phyloP scores from a whole-genome alignment of 371 early-diverging fungal species.

The Mucor indicus region DNA sequence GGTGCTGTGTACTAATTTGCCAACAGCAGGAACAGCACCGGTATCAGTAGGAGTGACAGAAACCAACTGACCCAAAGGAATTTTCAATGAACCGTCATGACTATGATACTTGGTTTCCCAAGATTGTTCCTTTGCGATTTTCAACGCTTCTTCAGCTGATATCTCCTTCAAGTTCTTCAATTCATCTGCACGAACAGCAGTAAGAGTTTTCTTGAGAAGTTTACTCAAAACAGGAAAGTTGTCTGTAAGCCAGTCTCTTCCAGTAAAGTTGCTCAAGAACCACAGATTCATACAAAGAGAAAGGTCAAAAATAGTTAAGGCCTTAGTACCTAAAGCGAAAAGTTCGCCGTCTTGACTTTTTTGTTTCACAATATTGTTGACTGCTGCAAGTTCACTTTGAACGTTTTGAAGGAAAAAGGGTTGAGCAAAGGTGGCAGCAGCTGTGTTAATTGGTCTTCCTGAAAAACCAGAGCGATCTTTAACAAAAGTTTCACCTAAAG shows the following conservation, averaged over 20 bases:
- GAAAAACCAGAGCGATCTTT: slow-evolving; percentile 12
- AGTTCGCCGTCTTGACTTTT: neutral
- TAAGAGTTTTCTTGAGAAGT: slow-evolving; percentile 31
- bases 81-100: slow-evolving; percentile 16
- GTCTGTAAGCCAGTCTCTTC: slow-evolving; percentile 1
- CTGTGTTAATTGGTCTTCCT: slow-evolving; percentile 4
- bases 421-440: neutral
- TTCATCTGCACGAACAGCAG: slow-evolving; percentile 9
- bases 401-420: slow-evolving; percentile 13
- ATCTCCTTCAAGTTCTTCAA: neutral
- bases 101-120: neutral
- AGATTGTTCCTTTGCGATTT: slow-evolving; percentile 7
- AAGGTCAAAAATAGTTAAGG: slow-evolving; percentile 4
- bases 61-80: slow-evolving; percentile 38
- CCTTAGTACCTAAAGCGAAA: slow-evolving; percentile 12
- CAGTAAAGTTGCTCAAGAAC: slow-evolving; percentile 1
- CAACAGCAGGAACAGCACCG: slow-evolving; percentile 39
- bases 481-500: slow-evolving; percentile 6
- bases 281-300: slow-evolving; percentile 12
- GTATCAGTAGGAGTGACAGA: slow-evolving; percentile 46
- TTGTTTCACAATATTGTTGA: slow-evolving; percentile 2
- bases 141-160: slow-evolving; percentile 4
- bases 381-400: slow-evolving; percentile 3
- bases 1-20: slow-evolving; percentile 34
- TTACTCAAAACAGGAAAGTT: slow-evolving; percentile 7